Conservation (phyloP, 2,329 filamentous ascomycete species). For the Penicillium sp. region DNA sequence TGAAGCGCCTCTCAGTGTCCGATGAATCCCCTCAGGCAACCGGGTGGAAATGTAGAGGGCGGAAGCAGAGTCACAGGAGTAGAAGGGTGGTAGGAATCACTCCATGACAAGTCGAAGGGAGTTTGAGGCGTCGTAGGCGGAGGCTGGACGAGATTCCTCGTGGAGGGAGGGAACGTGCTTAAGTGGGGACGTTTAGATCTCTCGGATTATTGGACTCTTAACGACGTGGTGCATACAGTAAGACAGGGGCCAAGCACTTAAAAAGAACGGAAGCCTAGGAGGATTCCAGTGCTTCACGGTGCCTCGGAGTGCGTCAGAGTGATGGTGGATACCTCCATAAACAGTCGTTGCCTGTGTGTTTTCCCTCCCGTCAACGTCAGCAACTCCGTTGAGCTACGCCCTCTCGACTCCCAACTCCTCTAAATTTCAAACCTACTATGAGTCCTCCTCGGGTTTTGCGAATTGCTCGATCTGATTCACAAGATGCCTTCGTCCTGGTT, state of each 20-base stretch:
- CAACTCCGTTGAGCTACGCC: not conserved
- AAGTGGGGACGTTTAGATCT: not conserved
- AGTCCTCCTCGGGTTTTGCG: slow-evolving; percentile 45
- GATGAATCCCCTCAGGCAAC: not conserved
- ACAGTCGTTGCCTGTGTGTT: not conserved
- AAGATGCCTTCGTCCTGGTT: slow-evolving; percentile 48
- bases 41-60: not conserved
- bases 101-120: slow-evolving; percentile 7
- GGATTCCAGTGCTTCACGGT: not conserved
- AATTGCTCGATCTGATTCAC: slow-evolving; percentile 48
- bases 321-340: too few relatives aligned
- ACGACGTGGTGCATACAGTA: not conserved
- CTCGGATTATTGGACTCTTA: not conserved
- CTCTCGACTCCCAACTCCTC: not conserved
- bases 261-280: not conserved
- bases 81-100: not conserved
- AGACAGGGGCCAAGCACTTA: not conserved
- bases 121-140: slow-evolving; percentile 11
- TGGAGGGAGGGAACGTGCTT: slow-evolving; percentile 23
- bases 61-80: not conserved
- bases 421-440: slow-evolving; percentile 1
- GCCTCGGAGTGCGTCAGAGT: too few relatives aligned
- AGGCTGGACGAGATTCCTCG: slow-evolving; percentile 29
- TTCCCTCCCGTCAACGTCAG: not conserved
- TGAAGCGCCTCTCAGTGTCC: not conserved